A percentile compares a stretch with the other conserved stretches of the same genome.
Conservation (phyloP, 1,284 basidiomycete genomes). For the Garcileccinum viscosum region DNA sequence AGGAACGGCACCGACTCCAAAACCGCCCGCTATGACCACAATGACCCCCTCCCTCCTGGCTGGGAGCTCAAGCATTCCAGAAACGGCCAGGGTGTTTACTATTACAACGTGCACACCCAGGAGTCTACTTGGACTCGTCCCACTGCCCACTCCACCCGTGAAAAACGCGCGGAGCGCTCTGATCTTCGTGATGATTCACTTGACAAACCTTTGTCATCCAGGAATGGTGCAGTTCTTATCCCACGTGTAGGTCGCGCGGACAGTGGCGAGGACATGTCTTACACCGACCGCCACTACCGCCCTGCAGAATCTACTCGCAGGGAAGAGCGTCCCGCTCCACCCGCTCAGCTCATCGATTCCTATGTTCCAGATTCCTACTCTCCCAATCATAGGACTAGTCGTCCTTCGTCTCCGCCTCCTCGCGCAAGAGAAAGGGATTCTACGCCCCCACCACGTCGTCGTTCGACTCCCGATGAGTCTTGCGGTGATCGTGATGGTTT, state of each 20-base stretch:
- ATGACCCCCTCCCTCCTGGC: slow-evolving; percentile 56
- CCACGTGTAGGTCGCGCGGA: slow-evolving; percentile 39
- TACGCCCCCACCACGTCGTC: slow-evolving; percentile 26
- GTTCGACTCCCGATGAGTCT: slow-evolving; percentile 26
- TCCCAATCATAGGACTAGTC: slow-evolving; percentile 29
- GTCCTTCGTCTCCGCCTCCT: slow-evolving; percentile 27
- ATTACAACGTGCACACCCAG: slow-evolving; percentile 63
- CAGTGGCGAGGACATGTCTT: slow-evolving; percentile 42
- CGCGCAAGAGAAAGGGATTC: slow-evolving; percentile 33
- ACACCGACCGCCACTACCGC: slow-evolving; percentile 70
- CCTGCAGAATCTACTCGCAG: slow-evolving; percentile 46
- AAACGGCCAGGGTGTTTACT: slow-evolving; percentile 56
- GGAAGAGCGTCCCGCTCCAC: slow-evolving; percentile 33
- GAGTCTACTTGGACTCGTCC: slow-evolving; percentile 68
- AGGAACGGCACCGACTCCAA: slow-evolving; percentile 38
- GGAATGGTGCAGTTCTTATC: slow-evolving; percentile 29
- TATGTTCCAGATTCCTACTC: slow-evolving; percentile 41
- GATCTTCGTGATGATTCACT: slow-evolving; percentile 33
- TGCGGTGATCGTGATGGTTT: slow-evolving; percentile 29
- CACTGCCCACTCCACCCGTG: slow-evolving; percentile 36
- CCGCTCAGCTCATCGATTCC: slow-evolving; percentile 37
- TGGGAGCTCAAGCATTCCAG: slow-evolving; percentile 67
- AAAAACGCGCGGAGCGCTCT: slow-evolving; percentile 31
- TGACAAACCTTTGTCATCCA: slow-evolving; percentile 33
- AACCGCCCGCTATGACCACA: slow-evolving; percentile 38